Percentiles rank a stretch among this genome's conserved stretches.
Conservation (phyloP, 1,284 basidiomycete species). For the Fomes fomentarius region DNA sequence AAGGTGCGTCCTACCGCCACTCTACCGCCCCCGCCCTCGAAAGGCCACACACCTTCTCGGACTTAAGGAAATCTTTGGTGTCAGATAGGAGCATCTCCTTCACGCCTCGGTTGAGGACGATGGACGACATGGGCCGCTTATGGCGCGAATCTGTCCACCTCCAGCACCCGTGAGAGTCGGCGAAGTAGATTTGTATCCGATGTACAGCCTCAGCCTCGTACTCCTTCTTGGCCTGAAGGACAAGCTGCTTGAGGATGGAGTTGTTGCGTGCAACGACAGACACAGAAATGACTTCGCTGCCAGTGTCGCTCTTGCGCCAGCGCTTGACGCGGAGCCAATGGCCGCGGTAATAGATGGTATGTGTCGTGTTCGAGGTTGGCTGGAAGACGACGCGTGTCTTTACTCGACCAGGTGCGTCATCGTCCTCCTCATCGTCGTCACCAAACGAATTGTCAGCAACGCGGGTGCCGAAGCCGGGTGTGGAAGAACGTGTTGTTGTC, state of each 20-base stretch:
- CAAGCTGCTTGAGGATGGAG: slow-evolving; percentile 80
- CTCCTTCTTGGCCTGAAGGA: slow-evolving; percentile 84
- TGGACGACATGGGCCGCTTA: slow-evolving; percentile 78
- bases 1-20: slow-evolving; percentile 7
- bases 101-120: slow-evolving; percentile 80
- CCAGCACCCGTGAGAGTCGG: slow-evolving; percentile 85
- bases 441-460: slow-evolving; percentile 61
- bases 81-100: slow-evolving; percentile 84
- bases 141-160: slow-evolving; percentile 82
- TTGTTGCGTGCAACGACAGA: slow-evolving; percentile 82
- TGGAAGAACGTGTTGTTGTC: slow-evolving; percentile 72
- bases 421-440: slow-evolving; percentile 58
- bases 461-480: slow-evolving; percentile 50
- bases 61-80: slow-evolving; percentile 79
- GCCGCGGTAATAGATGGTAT: slow-evolving; percentile 80
- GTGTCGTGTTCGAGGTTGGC: slow-evolving; percentile 80
- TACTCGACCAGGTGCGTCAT: slow-evolving; percentile 61
- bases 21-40: background rate
- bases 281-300: slow-evolving; percentile 74
- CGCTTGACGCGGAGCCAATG: slow-evolving; percentile 80
- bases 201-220: slow-evolving; percentile 84
- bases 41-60: slow-evolving; percentile 61
- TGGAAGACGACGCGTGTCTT: slow-evolving; percentile 84
- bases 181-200: slow-evolving; percentile 84
- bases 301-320: slow-evolving; percentile 64